Evolutionary conservation across 2,329 filamentous ascomycete species (phyloP).

Genomic region (Trichocomaceae sp.): DNA sequence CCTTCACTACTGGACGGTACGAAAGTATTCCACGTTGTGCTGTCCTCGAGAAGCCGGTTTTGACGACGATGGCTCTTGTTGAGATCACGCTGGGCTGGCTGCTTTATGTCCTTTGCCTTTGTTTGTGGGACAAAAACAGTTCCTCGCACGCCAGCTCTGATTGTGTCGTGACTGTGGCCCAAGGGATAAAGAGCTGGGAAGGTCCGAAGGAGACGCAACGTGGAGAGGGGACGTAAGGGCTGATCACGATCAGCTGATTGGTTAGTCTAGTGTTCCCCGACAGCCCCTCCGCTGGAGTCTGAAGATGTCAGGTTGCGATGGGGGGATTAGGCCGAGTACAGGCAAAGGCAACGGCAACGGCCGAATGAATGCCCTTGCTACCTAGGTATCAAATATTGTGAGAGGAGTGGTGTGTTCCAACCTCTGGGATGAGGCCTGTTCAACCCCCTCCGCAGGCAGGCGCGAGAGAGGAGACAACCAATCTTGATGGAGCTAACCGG

Average conservation of each 20-base stretch:
- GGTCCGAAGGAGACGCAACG: not conserved
- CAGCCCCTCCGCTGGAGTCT: not conserved
- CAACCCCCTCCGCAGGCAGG: not conserved
- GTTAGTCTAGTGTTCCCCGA: not conserved
- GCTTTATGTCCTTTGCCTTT: not conserved
- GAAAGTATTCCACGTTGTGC: not conserved
- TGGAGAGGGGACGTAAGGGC: not conserved
- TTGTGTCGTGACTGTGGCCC: not conserved
- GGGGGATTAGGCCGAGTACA: not conserved
- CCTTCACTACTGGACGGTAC: not conserved
- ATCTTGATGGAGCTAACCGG: not conserved
- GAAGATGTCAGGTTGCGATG: conserved; percentile 3
- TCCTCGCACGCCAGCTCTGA: not conserved
- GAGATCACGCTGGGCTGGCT: not conserved
- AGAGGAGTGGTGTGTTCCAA: not conserved
- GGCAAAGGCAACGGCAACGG: not conserved
- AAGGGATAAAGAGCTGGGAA: not conserved
- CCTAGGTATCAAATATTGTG: no score
- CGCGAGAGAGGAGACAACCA: no score
- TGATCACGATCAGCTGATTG: conserved; percentile 3
- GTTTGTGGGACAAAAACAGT: not conserved
- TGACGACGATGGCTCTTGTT: not conserved
- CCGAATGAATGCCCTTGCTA: not conserved
- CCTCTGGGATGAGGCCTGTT: not conserved
- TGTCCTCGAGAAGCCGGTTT: conserved; percentile 1